Evolutionary conservation across 495 filamentous ascomycete species (phyloP).

Genomic region (Haplographium delicatum): DNA sequence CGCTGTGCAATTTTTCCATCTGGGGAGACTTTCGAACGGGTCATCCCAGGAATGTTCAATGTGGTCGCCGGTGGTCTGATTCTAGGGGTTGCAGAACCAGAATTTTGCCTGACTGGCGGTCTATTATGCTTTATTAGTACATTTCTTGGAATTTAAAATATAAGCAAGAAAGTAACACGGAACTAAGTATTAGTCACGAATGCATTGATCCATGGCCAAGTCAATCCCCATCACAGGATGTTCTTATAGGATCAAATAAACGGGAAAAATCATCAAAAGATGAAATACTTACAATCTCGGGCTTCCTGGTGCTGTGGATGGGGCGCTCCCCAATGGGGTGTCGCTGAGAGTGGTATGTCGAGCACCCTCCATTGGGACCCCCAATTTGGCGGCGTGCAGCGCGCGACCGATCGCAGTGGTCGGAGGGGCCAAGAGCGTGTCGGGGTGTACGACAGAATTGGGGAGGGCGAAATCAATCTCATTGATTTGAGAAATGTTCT

Average conservation of each 20-base stretch:
- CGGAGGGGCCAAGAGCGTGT: constrained; percentile 18
- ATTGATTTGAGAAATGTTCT: background rate
- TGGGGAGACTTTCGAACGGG: constrained; percentile 86
- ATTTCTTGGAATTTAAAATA: background rate
- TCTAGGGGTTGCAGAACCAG: constrained; percentile 54
- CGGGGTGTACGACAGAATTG: constrained; percentile 11
- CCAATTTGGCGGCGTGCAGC: constrained; percentile 14
- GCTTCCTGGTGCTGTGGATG: constrained; percentile 49
- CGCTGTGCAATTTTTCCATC: constrained; percentile 88
- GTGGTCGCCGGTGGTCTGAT: constrained; percentile 72
- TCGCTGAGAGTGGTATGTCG: constrained; percentile 19
- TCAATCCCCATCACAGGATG: too few species aligned
- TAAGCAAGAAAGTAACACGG: too few species aligned
- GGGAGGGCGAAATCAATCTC: constrained; percentile 11
- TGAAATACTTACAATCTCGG: constrained; percentile 45
- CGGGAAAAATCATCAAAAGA: too few species aligned
- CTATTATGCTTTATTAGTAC: constrained; percentile 23
- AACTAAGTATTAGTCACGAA: too few species aligned
- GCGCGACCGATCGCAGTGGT: constrained; percentile 19
- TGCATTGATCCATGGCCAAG: too few species aligned
- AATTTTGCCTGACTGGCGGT: constrained; percentile 52
- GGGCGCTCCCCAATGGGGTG: constrained; percentile 37
- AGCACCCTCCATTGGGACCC: constrained; percentile 30
- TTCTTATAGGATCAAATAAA: too few species aligned
- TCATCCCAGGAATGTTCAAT: constrained; percentile 81